Evolutionary conservation across 345 rosid species (phyloP).

Genomic region (Viola odorata): DNA sequence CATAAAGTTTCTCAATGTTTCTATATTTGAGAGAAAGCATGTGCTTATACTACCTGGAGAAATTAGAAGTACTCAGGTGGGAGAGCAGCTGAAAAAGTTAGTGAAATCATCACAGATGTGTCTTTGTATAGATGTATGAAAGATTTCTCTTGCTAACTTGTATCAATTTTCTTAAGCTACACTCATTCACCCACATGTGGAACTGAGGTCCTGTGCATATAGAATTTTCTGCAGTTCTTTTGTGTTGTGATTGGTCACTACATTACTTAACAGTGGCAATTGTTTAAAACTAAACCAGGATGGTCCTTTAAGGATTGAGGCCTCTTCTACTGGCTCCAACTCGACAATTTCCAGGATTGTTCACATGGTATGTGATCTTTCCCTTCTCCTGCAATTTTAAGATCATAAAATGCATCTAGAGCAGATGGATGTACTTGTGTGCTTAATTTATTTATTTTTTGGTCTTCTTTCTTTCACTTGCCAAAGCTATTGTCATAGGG

Average conservation of each 20-base stretch:
- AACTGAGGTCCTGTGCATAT: neutral
- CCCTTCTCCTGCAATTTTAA: neutral
- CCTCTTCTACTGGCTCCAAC: slow-evolving; percentile 76
- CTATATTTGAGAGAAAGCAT: neutral
- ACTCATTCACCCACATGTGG: neutral
- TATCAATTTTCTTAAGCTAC: neutral
- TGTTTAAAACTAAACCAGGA: slow-evolving; percentile 51
- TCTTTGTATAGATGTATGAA: neutral
- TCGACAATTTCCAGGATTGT: slow-evolving; percentile 85
- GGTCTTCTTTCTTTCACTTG: too few relatives aligned
- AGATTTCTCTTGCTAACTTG: neutral
- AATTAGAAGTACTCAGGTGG: slow-evolving; percentile 3
- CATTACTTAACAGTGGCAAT: slow-evolving; percentile 1
- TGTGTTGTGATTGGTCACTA: neutral
- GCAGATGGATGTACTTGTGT: neutral
- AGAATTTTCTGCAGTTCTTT: slow-evolving; percentile 6
- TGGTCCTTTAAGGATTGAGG: slow-evolving; percentile 86
- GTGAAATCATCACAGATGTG: too few relatives aligned
- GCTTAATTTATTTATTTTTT: too few relatives aligned
- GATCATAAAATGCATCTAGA: neutral
- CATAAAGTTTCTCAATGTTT: neutral
- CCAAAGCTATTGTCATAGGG: too few relatives aligned
- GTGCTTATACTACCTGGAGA: neutral
- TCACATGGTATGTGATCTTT: slow-evolving; percentile 55
- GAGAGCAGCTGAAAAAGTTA: too few relatives aligned